Evolutionary conservation across 163 green algal genomes (phyloP).

Genomic region (Chloromonas sp.): DNA sequence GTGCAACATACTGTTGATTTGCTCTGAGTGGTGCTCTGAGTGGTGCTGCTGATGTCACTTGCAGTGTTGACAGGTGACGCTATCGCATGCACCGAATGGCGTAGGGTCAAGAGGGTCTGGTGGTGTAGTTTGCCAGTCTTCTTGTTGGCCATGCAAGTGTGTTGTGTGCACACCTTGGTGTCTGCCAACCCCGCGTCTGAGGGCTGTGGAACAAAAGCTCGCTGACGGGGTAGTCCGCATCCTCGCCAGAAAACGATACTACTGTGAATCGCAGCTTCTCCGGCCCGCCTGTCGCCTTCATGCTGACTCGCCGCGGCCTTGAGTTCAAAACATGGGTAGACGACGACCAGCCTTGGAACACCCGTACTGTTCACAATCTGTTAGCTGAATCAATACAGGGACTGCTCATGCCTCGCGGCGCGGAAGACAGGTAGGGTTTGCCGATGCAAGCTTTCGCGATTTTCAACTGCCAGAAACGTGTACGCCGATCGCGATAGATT

Average conservation of each 20-base stretch:
- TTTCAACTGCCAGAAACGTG: not conserved
- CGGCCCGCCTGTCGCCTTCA: slow-evolving; percentile 40
- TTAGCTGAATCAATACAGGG: not conserved
- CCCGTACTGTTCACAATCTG: not conserved
- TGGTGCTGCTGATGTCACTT: too few relatives aligned
- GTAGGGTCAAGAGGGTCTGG: too few relatives aligned
- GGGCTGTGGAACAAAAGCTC: slow-evolving; percentile 76
- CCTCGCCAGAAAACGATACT: slow-evolving; percentile 48
- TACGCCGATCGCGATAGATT: not conserved
- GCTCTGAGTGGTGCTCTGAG: too few relatives aligned
- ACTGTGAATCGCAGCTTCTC: slow-evolving; percentile 57
- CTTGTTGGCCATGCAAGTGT: not conserved
- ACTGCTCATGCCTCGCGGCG: not conserved
- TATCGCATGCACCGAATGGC: too few relatives aligned
- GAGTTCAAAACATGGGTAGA: not conserved
- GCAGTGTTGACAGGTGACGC: too few relatives aligned
- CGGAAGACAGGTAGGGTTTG: too few relatives aligned
- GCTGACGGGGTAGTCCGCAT: slow-evolving; percentile 70
- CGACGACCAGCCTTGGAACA: not conserved
- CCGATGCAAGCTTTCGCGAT: not conserved
- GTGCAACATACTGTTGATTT: too few relatives aligned
- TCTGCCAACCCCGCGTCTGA: slow-evolving; percentile 79
- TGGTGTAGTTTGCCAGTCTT: too few relatives aligned
- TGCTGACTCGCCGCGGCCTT: slow-evolving; percentile 6
- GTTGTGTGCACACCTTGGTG: slow-evolving; percentile 44